These are phyloP conservation scores for Diutina pseudorugosa DNA, from an alignment of 1,139 yeast species.

Conservation along the genomic window DNA sequence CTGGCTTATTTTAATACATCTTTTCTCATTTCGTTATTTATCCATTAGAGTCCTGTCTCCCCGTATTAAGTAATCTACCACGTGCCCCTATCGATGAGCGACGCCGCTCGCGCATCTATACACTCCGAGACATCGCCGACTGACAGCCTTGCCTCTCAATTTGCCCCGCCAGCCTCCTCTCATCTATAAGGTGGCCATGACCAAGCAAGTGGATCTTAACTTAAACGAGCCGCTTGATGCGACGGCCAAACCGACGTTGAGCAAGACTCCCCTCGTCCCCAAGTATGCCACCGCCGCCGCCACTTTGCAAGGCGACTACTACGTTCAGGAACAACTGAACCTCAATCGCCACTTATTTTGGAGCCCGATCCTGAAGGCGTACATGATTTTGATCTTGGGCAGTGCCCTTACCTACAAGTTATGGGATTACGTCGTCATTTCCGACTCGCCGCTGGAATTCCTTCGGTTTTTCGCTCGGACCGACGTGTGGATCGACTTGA, in stretches of 20 bases:
- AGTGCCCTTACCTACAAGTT: slow-evolving; percentile 11
- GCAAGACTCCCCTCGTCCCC: slow-evolving; percentile 35
- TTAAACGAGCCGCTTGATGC: slow-evolving; percentile 42
- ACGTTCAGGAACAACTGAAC: slow-evolving; percentile 42
- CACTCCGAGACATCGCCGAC: neutral
- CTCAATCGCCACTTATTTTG: slow-evolving; percentile 37
- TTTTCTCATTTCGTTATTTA: too few relatives aligned
- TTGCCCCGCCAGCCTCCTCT: neutral
- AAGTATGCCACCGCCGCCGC: slow-evolving; percentile 47
- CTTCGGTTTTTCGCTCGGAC: slow-evolving; percentile 7
- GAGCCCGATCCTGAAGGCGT: slow-evolving; percentile 22
- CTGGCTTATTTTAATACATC: neutral
- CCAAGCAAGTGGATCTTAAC: slow-evolving; percentile 32
- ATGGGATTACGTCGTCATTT: slow-evolving; percentile 17
- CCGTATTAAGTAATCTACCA: neutral
- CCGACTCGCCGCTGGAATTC: slow-evolving; percentile 27
- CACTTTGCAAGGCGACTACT: slow-evolving; percentile 51
- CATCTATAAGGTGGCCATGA: slow-evolving; percentile 13
- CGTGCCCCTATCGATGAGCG: neutral
- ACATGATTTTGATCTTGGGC: slow-evolving; percentile 13
- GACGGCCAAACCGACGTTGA: slow-evolving; percentile 37
- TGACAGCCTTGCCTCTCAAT: neutral
- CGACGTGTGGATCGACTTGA: slow-evolving; percentile 13
- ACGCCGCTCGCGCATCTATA: neutral
- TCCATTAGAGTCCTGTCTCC: neutral